A percentile compares a stretch with the other conserved stretches of the same genome.
Evolutionary conservation across 495 filamentous ascomycete species (phyloP).

Genomic region (Chaetomium cochliodes): DNA sequence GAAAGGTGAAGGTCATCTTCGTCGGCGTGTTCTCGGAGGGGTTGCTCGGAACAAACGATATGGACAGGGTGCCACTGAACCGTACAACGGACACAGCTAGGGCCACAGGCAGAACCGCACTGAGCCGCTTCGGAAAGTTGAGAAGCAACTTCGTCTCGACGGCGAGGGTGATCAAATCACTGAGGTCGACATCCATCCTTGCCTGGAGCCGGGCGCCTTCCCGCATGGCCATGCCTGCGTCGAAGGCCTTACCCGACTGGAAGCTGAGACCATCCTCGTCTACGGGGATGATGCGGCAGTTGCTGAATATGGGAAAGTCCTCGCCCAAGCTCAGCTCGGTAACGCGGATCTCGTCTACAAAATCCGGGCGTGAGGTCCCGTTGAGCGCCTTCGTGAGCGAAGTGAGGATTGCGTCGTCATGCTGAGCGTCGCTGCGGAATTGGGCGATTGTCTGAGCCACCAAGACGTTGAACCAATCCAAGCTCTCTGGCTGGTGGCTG

Average conservation of each 20-base stretch:
- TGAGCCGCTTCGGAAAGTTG: constrained; percentile 86
- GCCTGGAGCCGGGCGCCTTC: constrained; percentile 79
- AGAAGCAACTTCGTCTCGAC: constrained; percentile 90
- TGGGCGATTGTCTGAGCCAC: constrained; percentile 97
- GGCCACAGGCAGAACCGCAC: constrained; percentile 90
- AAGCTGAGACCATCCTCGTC: constrained; percentile 64
- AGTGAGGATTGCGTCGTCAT: constrained; percentile 90
- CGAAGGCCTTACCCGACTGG: constrained; percentile 48
- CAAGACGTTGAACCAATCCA: constrained; percentile 99
- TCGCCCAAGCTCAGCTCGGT: constrained; percentile 92
- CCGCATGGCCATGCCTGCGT: constrained; percentile 48
- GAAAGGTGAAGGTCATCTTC: constrained; percentile 89
- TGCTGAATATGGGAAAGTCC: constrained; percentile 98
- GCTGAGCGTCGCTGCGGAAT: constrained; percentile 82
- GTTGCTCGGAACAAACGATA: constrained; percentile 79
- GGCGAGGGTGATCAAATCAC: constrained; percentile 89
- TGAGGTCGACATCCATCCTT: constrained; percentile 92
- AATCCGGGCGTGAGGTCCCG: constrained; percentile 78
- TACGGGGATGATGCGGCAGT: constrained; percentile 86
- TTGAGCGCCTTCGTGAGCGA: constrained; percentile 88
- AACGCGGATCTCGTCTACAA: constrained; percentile 87
- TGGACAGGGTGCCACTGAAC: constrained; percentile 90
- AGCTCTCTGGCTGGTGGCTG: constrained; percentile 93
- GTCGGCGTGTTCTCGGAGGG: constrained; percentile 59
- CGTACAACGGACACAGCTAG: constrained; percentile 86